phyloP scores from a whole-genome alignment of 331 rosid genomes.

The Malus hybrid region DNA sequence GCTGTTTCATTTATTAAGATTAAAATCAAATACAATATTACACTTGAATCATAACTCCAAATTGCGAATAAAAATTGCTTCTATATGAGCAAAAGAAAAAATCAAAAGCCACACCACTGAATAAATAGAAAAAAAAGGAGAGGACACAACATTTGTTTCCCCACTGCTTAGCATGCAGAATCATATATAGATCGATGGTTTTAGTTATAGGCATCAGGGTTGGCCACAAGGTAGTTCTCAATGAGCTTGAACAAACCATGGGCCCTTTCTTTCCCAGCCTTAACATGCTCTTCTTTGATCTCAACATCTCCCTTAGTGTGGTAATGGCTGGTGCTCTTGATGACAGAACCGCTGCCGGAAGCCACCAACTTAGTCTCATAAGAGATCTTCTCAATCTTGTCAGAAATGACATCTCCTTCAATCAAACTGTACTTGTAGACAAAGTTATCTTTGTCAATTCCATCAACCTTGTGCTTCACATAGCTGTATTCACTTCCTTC shows the following conservation, averaged over 20 bases:
- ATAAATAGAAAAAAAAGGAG: not conserved
- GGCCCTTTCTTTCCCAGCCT: not conserved
- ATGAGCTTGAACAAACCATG: not conserved
- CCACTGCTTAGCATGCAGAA: not conserved
- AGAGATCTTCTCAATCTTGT: slow-evolving; percentile 40
- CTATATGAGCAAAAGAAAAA: too few species aligned
- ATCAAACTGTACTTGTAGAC: slow-evolving; percentile 43
- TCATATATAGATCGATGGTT: too few species aligned
- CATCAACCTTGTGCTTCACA: slow-evolving; percentile 12
- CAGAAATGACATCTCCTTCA: slow-evolving; percentile 54
- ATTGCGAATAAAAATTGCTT: too few species aligned
- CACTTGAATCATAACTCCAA: too few species aligned
- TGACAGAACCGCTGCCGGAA: too few species aligned
- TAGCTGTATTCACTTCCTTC: slow-evolving; percentile 29
- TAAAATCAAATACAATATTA: too few species aligned
- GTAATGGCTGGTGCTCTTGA: too few species aligned
- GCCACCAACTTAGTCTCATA: too few species aligned
- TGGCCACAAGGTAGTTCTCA: slow-evolving; percentile 7
- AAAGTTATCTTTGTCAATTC: slow-evolving; percentile 38
- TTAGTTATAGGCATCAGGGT: too few species aligned
- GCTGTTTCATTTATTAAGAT: too few species aligned
- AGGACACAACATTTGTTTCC: not conserved
- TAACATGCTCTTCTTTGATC: too few species aligned
- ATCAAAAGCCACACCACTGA: not conserved
- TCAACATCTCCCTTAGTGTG: too few species aligned